These are phyloP conservation scores for Claviceps capensis DNA, from an alignment of 2,329 filamentous ascomycete species.

Conservation along the genomic window DNA sequence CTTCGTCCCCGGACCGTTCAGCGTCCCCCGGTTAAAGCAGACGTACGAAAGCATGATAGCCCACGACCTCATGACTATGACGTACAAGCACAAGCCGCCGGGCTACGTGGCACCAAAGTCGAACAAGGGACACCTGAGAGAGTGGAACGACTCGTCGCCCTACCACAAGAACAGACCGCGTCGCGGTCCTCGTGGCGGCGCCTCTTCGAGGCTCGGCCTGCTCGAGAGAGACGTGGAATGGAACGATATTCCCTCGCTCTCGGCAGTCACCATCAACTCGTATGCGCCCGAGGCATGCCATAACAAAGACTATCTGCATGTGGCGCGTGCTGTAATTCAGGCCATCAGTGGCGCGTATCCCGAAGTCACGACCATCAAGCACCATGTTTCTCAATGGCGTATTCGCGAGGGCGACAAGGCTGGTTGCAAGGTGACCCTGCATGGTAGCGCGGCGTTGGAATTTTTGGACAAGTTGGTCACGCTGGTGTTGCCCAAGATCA, in stretches of 20 bases:
- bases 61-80: conserved; percentile 74
- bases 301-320: conserved; percentile 63
- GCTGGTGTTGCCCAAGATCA: conserved; percentile 84
- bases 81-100: conserved; percentile 75
- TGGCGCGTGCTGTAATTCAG: conserved; percentile 73
- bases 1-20: conserved; percentile 86
- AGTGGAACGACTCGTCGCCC: conserved; percentile 82
- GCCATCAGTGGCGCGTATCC: conserved; percentile 70
- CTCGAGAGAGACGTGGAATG: conserved; percentile 65
- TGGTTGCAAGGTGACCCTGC: conserved; percentile 63
- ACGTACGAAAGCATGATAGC: conserved; percentile 81
- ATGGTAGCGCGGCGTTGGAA: conserved; percentile 71
- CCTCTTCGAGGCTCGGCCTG: conserved; percentile 49
- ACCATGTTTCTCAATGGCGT: conserved; percentile 62
- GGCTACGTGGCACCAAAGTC: conserved; percentile 44
- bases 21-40: conserved; percentile 72
- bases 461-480: conserved; percentile 86
- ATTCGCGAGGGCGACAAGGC: conserved; percentile 58
- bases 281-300: conserved; percentile 56
- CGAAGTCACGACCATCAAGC: conserved; percentile 53
- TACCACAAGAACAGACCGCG: conserved; percentile 88
- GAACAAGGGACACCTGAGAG: conserved; percentile 52
- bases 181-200: conserved; percentile 67
- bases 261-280: conserved; percentile 67
- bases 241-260: conserved; percentile 72